Percentiles rank a stretch among this genome's conserved stretches.
Conservation (phyloP, 768 basidiomycete species). For the Chalciporus chontae region DNA sequence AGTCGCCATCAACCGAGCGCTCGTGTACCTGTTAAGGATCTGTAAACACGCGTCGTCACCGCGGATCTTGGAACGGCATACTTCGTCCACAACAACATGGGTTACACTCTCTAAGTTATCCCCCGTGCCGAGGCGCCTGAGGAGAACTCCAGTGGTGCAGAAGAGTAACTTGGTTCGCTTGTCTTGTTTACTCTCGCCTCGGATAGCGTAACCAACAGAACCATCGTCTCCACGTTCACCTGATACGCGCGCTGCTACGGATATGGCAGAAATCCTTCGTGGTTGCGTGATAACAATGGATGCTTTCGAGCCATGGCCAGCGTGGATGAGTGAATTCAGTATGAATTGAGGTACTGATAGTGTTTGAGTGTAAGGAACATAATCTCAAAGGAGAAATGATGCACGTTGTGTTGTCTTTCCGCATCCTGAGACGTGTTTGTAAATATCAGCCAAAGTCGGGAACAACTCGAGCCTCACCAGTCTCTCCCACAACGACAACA, state of each 20-base stretch:
- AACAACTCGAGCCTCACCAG: constrained; percentile 44
- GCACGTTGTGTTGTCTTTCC: constrained; percentile 89
- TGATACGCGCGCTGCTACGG: constrained; percentile 84
- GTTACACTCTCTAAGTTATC: constrained; percentile 69
- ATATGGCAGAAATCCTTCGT: constrained; percentile 82
- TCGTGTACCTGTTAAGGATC: constrained; percentile 68
- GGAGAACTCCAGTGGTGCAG: constrained; percentile 92
- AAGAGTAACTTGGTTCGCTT: constrained; percentile 75
- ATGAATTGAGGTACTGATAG: constrained; percentile 81
- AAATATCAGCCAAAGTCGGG: neutral
- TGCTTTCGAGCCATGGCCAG: constrained; percentile 55
- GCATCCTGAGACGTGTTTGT: constrained; percentile 47
- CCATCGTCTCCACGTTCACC: constrained; percentile 74
- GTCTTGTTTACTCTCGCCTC: constrained; percentile 75
- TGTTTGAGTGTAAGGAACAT: neutral
- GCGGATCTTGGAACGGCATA: constrained; percentile 27
- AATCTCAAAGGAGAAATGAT: constrained; percentile 9
- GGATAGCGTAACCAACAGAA: constrained; percentile 83
- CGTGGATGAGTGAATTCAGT: constrained; percentile 72
- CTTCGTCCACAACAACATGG: constrained; percentile 91
- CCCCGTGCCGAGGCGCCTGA: constrained; percentile 71
- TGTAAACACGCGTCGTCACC: neutral
- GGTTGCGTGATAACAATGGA: constrained; percentile 89
- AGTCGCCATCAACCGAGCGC: constrained; percentile 86
- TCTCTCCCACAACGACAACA: constrained; percentile 87